phyloP scores from a whole-genome alignment of 1,284 basidiomycete species.

The Polyporus tsugae region DNA sequence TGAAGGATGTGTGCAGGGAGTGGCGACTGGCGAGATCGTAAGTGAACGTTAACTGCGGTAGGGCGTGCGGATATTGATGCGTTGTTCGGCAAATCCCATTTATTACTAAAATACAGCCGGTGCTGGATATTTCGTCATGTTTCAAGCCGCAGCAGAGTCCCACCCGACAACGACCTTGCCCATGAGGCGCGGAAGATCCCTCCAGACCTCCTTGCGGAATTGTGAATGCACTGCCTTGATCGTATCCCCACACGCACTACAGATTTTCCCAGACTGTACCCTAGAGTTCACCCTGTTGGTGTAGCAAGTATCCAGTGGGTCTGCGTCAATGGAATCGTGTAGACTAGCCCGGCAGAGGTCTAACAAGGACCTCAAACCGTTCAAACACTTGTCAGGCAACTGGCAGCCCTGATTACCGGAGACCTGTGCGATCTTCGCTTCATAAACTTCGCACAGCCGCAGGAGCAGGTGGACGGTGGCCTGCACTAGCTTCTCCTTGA shows the following conservation, averaged over 20 bases:
- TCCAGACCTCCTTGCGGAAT: not conserved
- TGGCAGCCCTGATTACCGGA: not conserved
- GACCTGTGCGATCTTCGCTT: not conserved
- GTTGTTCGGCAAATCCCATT: not conserved
- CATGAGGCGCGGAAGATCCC: not conserved
- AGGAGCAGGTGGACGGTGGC: not conserved
- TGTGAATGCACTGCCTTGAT: not conserved
- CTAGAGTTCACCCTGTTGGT: too few species aligned
- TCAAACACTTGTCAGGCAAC: not conserved
- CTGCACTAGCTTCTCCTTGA: not conserved
- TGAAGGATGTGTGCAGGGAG: not conserved
- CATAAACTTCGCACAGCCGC: not conserved
- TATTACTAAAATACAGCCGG: not conserved
- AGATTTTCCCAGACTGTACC: not conserved
- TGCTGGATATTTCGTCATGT: not conserved
- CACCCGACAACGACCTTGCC: not conserved
- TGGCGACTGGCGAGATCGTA: not conserved
- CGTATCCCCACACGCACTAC: not conserved
- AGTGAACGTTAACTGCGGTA: too few species aligned
- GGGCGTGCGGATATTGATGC: too few species aligned
- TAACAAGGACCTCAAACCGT: not conserved
- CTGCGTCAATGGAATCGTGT: not conserved
- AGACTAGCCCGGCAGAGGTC: not conserved
- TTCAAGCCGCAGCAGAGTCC: not conserved
- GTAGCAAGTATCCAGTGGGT: not conserved